Conservation (phyloP, 2,329 filamentous ascomycete genomes). For the Chrysoporthe cubensis region DNA sequence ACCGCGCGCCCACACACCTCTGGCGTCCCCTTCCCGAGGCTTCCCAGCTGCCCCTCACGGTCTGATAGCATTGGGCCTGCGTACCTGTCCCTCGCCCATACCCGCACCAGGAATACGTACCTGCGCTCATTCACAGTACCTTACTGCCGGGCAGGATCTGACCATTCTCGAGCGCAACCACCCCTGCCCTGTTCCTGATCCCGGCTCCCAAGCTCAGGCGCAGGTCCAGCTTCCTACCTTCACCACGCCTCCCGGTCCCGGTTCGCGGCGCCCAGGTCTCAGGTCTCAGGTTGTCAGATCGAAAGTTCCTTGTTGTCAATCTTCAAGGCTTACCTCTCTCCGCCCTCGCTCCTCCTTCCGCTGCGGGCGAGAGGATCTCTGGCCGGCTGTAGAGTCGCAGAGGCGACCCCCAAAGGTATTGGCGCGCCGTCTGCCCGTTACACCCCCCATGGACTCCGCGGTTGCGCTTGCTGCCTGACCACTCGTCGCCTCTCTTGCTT, state of each 20-base stretch:
- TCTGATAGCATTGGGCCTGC: slow-evolving; percentile 13
- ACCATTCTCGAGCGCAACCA: slow-evolving; percentile 21
- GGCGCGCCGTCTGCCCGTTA: background rate
- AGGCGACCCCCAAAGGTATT: slow-evolving; percentile 7
- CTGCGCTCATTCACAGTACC: slow-evolving; percentile 1
- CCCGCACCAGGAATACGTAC: slow-evolving; percentile 23
- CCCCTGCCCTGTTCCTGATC: slow-evolving; percentile 24
- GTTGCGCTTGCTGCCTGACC: slow-evolving; percentile 40
- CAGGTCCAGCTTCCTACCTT: slow-evolving; percentile 21
- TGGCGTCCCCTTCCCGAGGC: slow-evolving; percentile 7
- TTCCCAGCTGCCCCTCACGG: slow-evolving; percentile 19
- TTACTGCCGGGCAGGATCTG: slow-evolving; percentile 21
- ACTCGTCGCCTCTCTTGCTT: slow-evolving; percentile 32
- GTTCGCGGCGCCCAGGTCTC: slow-evolving; percentile 20
- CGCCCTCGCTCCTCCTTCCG: slow-evolving; percentile 15
- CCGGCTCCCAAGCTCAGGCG: slow-evolving; percentile 21
- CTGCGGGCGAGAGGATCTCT: slow-evolving; percentile 23
- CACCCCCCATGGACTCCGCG: slow-evolving; percentile 34
- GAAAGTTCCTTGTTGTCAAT: slow-evolving; percentile 26
- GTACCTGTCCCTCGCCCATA: slow-evolving; percentile 1
- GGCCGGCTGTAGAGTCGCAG: slow-evolving; percentile 18
- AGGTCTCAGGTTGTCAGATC: slow-evolving; percentile 24
- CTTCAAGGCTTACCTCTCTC: slow-evolving; percentile 18
- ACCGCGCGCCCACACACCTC: background rate
- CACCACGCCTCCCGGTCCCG: slow-evolving; percentile 20